phyloP scores from a whole-genome alignment of 1,284 basidiomycete genomes.

The Afroboletus lepidellus region DNA sequence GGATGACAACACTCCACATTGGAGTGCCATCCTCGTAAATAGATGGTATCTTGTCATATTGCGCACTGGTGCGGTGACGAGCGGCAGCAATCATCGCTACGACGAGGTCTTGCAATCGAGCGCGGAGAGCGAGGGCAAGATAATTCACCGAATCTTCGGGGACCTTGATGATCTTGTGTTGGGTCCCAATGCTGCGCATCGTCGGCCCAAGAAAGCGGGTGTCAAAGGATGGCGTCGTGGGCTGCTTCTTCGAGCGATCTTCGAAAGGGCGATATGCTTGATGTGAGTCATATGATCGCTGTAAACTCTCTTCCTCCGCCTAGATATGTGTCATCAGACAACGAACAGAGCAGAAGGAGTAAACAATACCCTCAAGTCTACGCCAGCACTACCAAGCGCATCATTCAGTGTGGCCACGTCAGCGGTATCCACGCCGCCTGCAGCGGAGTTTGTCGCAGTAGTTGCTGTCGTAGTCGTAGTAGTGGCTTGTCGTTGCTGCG shows the following conservation, averaged over 20 bases:
- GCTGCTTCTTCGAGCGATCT: constrained; percentile 73
- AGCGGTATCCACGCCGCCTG: constrained; percentile 49
- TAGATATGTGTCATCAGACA: constrained; percentile 27
- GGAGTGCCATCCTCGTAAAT: constrained; percentile 62
- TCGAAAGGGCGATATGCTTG: constrained; percentile 60
- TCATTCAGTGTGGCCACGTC: constrained; percentile 79
- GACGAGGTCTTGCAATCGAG: constrained; percentile 70
- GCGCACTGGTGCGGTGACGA: constrained; percentile 66
- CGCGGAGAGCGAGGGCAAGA: constrained; percentile 74
- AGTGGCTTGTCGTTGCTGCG: constrained; percentile 33
- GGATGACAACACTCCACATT: constrained; percentile 77
- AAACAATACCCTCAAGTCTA: constrained; percentile 66
- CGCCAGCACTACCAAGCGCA: constrained; percentile 78
- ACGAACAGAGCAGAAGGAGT: not conserved
- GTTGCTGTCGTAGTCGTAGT: constrained; percentile 10
- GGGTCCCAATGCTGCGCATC: constrained; percentile 60
- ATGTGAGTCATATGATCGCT: constrained; percentile 61
- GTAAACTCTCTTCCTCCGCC: constrained; percentile 80
- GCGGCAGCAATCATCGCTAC: constrained; percentile 70
- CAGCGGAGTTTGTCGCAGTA: constrained; percentile 18
- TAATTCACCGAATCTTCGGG: constrained; percentile 76
- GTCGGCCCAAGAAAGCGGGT: constrained; percentile 56
- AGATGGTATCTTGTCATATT: constrained; percentile 66
- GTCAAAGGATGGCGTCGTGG: constrained; percentile 62
- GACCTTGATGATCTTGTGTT: constrained; percentile 63